A percentile compares a stretch with the other conserved stretches of the same genome.
phyloP scores from a whole-genome alignment of 1,139 yeast genomes.

The Candida sp. region DNA sequence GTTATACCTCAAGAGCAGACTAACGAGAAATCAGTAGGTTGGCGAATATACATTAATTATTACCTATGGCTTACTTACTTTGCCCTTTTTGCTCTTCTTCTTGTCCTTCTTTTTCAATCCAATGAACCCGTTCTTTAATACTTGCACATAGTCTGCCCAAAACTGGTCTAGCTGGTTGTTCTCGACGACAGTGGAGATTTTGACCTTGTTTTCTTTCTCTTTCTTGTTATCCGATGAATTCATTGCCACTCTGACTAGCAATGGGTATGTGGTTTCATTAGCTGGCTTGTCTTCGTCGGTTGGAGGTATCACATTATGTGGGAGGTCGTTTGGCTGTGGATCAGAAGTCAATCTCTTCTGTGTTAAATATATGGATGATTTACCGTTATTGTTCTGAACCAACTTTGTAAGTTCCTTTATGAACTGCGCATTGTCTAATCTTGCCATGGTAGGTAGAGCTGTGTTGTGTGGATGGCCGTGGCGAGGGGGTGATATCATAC shows the following conservation, averaged over 20 bases:
- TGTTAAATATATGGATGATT: conserved; percentile 45
- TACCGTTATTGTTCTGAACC: conserved; percentile 36
- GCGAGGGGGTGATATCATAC: no score
- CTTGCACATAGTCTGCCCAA: conserved; percentile 71
- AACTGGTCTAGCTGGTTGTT: conserved; percentile 60
- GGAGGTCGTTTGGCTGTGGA: conserved; percentile 28
- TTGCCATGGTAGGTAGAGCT: conserved; percentile 26
- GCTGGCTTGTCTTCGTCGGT: conserved; percentile 7
- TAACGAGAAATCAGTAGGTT: neutral
- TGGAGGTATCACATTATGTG: conserved; percentile 36
- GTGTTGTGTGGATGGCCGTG: no score
- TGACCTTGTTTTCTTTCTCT: conserved; percentile 49
- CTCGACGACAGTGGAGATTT: conserved; percentile 68
- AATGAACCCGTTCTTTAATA: conserved; percentile 58
- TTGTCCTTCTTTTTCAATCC: conserved; percentile 59
- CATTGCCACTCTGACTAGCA: conserved; percentile 58
- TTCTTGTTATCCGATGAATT: conserved; percentile 49
- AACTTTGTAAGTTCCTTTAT: conserved; percentile 31
- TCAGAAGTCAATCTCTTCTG: conserved; percentile 42
- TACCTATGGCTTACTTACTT: conserved; percentile 16
- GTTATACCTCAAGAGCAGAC: conserved; percentile 22
- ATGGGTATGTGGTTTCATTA: conserved; percentile 40
- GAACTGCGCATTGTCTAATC: conserved; percentile 44
- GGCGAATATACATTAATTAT: neutral
- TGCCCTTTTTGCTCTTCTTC: conserved; percentile 45